Conservation (phyloP, 106 monocot species). For the Dendrobium nobile region DNA sequence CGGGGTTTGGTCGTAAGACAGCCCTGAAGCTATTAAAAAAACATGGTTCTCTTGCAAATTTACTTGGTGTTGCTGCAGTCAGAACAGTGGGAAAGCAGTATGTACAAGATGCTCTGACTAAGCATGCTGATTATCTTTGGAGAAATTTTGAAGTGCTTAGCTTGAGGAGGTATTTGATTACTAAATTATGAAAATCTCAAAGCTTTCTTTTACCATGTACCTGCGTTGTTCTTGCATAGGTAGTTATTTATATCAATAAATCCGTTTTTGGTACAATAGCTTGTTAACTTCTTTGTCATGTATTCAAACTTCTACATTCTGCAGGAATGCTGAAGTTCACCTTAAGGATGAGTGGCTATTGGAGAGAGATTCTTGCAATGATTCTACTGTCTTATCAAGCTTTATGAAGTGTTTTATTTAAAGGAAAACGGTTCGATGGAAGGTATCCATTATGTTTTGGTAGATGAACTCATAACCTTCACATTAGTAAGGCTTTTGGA, state of each 20-base stretch:
- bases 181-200: background rate
- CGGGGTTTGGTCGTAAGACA: slow-evolving; percentile 90
- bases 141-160: slow-evolving; percentile 79
- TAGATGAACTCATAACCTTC: background rate
- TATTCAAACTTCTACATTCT: background rate
- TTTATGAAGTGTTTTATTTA: slow-evolving; percentile 45
- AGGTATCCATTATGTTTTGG: slow-evolving; percentile 12
- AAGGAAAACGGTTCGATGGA: slow-evolving; percentile 10
- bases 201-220: background rate
- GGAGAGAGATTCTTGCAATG: slow-evolving; percentile 53
- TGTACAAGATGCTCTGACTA: slow-evolving; percentile 85
- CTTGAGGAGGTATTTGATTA: slow-evolving; percentile 57
- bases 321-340: slow-evolving; percentile 64
- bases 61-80: slow-evolving; percentile 61
- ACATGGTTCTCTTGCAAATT: slow-evolving; percentile 79
- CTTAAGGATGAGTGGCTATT: slow-evolving; percentile 71
- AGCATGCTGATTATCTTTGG: slow-evolving; percentile 81
- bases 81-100: slow-evolving; percentile 85
- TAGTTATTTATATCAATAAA: background rate
- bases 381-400: slow-evolving; percentile 36
- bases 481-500: background rate
- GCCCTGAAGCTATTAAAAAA: slow-evolving; percentile 85
- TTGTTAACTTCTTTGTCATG: background rate
- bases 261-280: background rate
- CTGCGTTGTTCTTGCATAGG: background rate